phyloP scores from a whole-genome alignment of 2,329 filamentous ascomycete species.

The Zasmidium cellare region DNA sequence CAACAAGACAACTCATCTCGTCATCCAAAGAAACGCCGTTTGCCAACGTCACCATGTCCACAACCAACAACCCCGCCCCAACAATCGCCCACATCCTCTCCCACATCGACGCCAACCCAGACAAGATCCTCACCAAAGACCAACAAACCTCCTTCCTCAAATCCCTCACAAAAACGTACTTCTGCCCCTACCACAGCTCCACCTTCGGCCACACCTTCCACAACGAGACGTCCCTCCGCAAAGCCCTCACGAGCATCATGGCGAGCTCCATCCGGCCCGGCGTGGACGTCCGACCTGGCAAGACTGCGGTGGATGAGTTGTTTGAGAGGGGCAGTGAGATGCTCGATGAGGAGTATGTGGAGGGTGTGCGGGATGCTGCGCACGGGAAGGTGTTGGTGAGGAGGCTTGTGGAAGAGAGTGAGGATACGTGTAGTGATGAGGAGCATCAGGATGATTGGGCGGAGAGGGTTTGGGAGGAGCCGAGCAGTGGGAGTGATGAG shows the following conservation, averaged over 20 bases:
- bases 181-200: conserved; percentile 6
- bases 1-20: too few relatives aligned
- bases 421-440: background rate
- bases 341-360: conserved; percentile 5
- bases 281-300: background rate
- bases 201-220: conserved; percentile 10
- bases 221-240: conserved; percentile 6
- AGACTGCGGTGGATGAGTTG: conserved; percentile 6
- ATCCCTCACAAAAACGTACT: background rate
- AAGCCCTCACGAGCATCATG: conserved; percentile 2
- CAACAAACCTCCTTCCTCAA: conserved; percentile 4
- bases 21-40: too few relatives aligned
- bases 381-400: background rate
- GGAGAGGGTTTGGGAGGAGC: background rate
- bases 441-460: background rate
- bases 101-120: background rate
- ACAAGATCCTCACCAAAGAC: background rate
- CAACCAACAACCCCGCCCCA: background rate
- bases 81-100: conserved; percentile 3
- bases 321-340: conserved; percentile 6
- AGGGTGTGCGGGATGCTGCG: background rate
- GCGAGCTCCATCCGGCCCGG: background rate
- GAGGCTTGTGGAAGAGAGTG: conserved; percentile 1
- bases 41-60: too few relatives aligned
- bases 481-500: conserved; percentile 3